phyloP scores from a whole-genome alignment of 495 filamentous ascomycete genomes.

The Penicillium argentinense region DNA sequence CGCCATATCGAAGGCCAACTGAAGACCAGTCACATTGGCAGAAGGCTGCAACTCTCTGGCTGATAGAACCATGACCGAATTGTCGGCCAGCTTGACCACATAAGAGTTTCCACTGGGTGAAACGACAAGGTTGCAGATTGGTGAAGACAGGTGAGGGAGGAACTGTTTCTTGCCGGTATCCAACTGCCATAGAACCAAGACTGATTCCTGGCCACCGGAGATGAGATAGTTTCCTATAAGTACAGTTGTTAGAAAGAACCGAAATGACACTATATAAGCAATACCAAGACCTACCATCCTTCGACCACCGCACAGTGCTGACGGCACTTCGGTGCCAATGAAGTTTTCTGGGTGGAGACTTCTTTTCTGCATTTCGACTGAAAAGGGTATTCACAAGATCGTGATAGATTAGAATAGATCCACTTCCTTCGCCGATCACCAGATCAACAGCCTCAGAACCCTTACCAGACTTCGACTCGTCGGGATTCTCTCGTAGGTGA shows the following conservation, averaged over 20 bases:
- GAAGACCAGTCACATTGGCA: conserved; percentile 78
- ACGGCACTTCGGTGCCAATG: conserved; percentile 93
- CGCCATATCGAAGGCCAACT: conserved; percentile 43
- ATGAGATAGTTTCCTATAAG: conserved; percentile 86
- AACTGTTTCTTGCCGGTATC: conserved; percentile 77
- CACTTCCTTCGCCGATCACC: conserved; percentile 69
- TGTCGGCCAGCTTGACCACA: conserved; percentile 81
- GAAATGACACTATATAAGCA: conserved; percentile 7
- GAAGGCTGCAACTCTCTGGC: conserved; percentile 82
- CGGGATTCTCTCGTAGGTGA: conserved; percentile 27
- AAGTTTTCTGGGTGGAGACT: conserved; percentile 45
- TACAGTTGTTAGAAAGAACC: conserved; percentile 3
- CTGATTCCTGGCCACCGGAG: conserved; percentile 87
- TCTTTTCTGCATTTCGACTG: conserved; percentile 42
- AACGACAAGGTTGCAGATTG: conserved; percentile 78
- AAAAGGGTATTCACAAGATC: conserved; percentile 63
- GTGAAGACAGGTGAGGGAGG: conserved; percentile 82
- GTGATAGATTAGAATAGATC: conserved; percentile 75
- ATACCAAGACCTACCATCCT: conserved; percentile 69
- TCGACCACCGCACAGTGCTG: conserved; percentile 79
- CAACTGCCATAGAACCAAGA: conserved; percentile 93
- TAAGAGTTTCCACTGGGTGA: conserved; percentile 79
- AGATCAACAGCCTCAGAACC: conserved; percentile 56
- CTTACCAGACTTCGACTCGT: conserved; percentile 26
- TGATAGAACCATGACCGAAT: conserved; percentile 83